These are phyloP conservation scores for Panicum miliaceum DNA, from an alignment of 176 grass and related monocot genomes.

Conservation along the genomic window DNA sequence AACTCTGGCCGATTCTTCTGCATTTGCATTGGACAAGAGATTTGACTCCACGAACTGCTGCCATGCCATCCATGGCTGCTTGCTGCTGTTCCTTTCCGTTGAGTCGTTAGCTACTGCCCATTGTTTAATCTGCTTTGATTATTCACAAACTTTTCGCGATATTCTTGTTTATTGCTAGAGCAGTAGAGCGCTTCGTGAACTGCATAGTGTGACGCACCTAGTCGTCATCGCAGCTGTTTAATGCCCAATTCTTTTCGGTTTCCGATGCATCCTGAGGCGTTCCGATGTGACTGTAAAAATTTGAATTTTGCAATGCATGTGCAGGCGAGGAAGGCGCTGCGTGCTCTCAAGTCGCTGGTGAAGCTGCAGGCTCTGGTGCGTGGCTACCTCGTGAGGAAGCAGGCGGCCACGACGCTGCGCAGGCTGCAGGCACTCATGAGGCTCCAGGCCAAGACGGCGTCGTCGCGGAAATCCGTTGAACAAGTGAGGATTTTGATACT, in stretches of 20 bases:
- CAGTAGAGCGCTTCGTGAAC: not conserved
- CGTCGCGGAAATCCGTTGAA: constrained; percentile 50
- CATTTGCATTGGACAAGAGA: constrained; percentile 40
- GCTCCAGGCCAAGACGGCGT: constrained; percentile 51
- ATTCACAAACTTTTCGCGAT: not conserved
- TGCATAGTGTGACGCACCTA: constrained; percentile 37
- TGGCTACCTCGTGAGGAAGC: constrained; percentile 84
- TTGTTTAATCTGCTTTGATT: constrained; percentile 27
- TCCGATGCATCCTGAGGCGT: not conserved
- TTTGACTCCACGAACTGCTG: constrained; percentile 33
- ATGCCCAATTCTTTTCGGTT: not conserved
- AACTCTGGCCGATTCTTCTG: constrained; percentile 42
- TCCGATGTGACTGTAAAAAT: constrained; percentile 18
- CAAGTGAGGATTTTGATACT: constrained; percentile 18
- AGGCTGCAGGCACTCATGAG: constrained; percentile 76
- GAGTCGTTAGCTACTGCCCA: constrained; percentile 27
- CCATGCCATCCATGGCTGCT: not conserved
- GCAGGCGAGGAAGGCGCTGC: constrained; percentile 89
- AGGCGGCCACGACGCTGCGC: constrained; percentile 65
- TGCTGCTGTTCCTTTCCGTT: constrained; percentile 20
- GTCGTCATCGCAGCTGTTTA: constrained; percentile 30
- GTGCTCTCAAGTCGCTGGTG: constrained; percentile 80
- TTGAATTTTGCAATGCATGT: constrained; percentile 16
- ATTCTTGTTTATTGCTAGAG: constrained; percentile 31
- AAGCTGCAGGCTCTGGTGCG: constrained; percentile 89